Percentiles rank a stretch among this genome's conserved stretches.
phyloP scores from a whole-genome alignment of 2,329 filamentous ascomycete species.

The Neonectria neomacrospora region DNA sequence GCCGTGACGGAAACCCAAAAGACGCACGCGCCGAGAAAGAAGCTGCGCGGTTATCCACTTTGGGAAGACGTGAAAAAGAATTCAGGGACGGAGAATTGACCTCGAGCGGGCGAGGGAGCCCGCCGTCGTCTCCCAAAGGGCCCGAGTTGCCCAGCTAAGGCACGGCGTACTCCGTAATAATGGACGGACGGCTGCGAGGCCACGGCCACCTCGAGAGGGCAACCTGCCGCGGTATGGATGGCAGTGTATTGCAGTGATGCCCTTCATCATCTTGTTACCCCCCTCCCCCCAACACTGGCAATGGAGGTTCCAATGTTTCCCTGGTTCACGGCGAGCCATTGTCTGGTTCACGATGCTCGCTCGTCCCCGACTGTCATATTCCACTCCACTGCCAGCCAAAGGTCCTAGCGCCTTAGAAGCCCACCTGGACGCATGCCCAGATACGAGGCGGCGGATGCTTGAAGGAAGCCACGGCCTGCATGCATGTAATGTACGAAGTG shows the following conservation, averaged over 20 bases:
- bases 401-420: not conserved
- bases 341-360: not conserved
- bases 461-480: too few relatives aligned
- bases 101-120: not conserved
- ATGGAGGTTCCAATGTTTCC: not conserved
- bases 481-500: not conserved
- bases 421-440: not conserved
- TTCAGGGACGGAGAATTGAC: not conserved
- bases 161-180: not conserved
- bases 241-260: not conserved
- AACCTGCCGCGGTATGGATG: not conserved
- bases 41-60: not conserved
- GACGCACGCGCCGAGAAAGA: too few relatives aligned
- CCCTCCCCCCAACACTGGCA: not conserved
- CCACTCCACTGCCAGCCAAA: not conserved
- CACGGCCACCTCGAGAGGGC: not conserved
- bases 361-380: not conserved
- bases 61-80: not conserved
- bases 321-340: not conserved
- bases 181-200: not conserved
- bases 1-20: not conserved
- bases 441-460: not conserved
- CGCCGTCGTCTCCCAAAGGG: too few relatives aligned
- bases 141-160: not conserved
- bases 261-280: not conserved